Base-by-base conservation (phyloP, 192 early-diverging fungal genomes). In the Chytriomyces hyalinus region DNA sequence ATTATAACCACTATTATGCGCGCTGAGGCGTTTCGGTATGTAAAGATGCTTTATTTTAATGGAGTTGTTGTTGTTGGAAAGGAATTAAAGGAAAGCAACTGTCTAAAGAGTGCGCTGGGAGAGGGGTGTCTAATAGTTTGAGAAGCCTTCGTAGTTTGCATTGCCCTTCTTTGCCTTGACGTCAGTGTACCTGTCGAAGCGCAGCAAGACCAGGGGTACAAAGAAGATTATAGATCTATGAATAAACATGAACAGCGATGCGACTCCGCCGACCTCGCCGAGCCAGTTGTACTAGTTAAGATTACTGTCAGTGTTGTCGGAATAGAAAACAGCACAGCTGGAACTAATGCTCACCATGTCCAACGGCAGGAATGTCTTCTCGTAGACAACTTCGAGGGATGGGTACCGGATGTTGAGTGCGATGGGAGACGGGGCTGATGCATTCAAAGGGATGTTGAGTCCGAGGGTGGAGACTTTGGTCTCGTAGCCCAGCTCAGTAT, bases 261-360 rank as follows among this genome's bases (percentile, higher is more conserved):
- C 63, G 13, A 84, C 80, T 6, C 83, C 83, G 17, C 83, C 83
- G 20, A 87, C 81, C 63, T 87, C 82, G 43, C 83, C 82, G 36
- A 87, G 75, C 83, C 83, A 84, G 77, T 87, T 87, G 66, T 80
- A 81, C 85, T 86, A 62, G 6, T 20, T 79, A 15, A 36, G 61
- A 67, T 47, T 50, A 50, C 48, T 43, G 13, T 65, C 24, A 17
- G 10, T 17, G 47, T 75, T 49, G 69, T 45, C 67, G 50, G 59
- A n/a, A 20, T 36, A 3, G 36, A 36, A 36, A 36, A 4, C 1
- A 4, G 4, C 36, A 36, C 36, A 0, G 36, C 36, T 36, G 36
- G 45, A 44, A 22, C 49, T 72, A 50, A 51, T 49, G 53, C 67
- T 78, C 71, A 86, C 85, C 80, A 84, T 84, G 70, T 86, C 85